These are phyloP conservation scores for Crotalaria pallida DNA, from an alignment of 306 rosid species.

Conservation along the genomic window DNA sequence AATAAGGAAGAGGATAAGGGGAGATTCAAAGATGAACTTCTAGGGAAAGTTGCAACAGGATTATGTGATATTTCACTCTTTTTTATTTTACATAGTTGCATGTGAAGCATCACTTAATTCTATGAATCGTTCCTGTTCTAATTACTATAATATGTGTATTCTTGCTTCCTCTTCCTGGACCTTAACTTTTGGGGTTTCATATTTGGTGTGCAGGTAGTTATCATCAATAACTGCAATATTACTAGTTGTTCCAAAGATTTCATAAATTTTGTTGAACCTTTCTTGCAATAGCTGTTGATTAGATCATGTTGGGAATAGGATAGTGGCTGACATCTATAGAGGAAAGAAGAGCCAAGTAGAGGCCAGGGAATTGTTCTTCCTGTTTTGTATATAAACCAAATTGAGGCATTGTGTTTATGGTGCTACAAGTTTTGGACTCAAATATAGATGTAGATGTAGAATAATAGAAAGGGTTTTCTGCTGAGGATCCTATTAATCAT, in stretches of 20 bases:
- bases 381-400: conserved; percentile 10
- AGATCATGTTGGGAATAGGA: background rate
- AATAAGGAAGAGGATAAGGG: no score
- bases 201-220: conserved; percentile 24
- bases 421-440: conserved; percentile 1
- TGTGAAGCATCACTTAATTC: background rate
- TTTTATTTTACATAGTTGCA: background rate
- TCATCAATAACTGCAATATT: background rate
- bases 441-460: background rate
- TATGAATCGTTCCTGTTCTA: background rate
- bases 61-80: background rate
- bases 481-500: no score
- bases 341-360: background rate
- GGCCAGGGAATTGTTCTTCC: background rate
- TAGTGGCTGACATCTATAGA: background rate
- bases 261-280: background rate
- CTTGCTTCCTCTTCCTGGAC: background rate
- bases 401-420: conserved; percentile 1
- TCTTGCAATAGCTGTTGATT: background rate
- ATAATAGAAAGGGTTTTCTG: background rate
- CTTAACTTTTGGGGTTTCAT: conserved; percentile 6
- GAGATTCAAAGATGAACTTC: no score
- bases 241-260: background rate
- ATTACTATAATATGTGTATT: background rate
- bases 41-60: no score